These are phyloP conservation scores for Microsporum audouinii DNA, from an alignment of 2,329 filamentous ascomycete species.

Conservation along the genomic window DNA sequence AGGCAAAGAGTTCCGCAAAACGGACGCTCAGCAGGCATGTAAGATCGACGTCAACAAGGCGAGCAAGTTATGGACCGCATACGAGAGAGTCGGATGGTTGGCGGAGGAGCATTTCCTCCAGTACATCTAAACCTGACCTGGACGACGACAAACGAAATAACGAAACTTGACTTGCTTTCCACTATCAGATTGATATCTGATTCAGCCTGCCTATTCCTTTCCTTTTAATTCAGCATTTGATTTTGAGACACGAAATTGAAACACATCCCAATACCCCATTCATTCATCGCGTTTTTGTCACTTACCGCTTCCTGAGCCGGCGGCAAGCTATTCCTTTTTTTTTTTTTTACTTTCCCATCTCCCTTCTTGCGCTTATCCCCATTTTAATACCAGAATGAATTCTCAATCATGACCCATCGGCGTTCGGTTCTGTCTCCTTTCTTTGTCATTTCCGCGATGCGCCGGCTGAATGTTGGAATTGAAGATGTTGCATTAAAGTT, in stretches of 20 bases:
- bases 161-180: slow-evolving; percentile 2
- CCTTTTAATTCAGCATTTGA: not conserved
- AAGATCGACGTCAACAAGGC: slow-evolving; percentile 98
- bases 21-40: slow-evolving; percentile 89
- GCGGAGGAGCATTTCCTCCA: slow-evolving; percentile 42
- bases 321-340: not conserved
- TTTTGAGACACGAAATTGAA: not conserved
- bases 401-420: not conserved
- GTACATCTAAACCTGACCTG: slow-evolving; percentile 20
- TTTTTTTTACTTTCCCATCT: not conserved
- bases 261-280: not conserved
- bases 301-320: not conserved
- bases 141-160: not conserved
- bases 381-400: slow-evolving; percentile 2
- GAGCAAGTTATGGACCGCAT: slow-evolving; percentile 81
- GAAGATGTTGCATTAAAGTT: not conserved
- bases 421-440: not conserved
- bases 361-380: not conserved
- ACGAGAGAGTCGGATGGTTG: slow-evolving; percentile 78
- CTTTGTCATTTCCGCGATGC: not conserved
- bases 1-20: slow-evolving; percentile 84
- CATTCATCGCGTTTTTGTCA: not conserved
- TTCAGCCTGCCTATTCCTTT: not conserved
- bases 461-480: not conserved
- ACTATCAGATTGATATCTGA: not conserved